Conservation (phyloP, 2,329 filamentous ascomycete genomes). For the Tolypocladium album region DNA sequence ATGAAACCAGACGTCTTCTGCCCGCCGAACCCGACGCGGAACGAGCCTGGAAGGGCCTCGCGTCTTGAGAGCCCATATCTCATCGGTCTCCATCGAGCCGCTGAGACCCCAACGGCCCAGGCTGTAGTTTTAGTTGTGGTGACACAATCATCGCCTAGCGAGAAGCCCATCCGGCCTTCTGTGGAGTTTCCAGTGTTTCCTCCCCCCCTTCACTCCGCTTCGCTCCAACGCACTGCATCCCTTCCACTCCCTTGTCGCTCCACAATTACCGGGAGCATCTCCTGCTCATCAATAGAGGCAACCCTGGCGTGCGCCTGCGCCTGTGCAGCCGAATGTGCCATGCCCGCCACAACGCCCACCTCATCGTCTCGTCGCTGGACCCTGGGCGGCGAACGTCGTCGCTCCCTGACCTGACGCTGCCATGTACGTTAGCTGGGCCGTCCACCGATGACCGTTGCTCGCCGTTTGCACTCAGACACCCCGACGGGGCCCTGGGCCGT, state of each 20-base stretch:
- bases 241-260: not conserved
- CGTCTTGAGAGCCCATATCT: not conserved
- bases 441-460: not conserved
- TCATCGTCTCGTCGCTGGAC: not conserved
- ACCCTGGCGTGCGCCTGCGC: not conserved
- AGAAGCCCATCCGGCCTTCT: not conserved
- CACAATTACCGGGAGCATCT: not conserved
- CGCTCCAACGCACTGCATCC: not conserved
- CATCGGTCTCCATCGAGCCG: not conserved
- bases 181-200: not conserved
- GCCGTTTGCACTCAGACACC: not conserved
- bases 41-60: not conserved
- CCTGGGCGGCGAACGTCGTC: not conserved
- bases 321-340: not conserved
- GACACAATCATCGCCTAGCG: constrained; percentile 1
- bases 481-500: not conserved
- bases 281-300: not conserved
- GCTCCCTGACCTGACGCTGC: not conserved
- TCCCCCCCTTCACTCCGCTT: not conserved
- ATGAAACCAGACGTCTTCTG: not conserved
- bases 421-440: not conserved
- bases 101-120: not conserved
- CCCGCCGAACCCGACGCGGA: not conserved
- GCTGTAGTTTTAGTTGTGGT: constrained; percentile 8
- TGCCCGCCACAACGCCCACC: not conserved